Base-by-base conservation (phyloP, 495 filamentous ascomycete genomes). In the Talaromyces wortmannii region DNA sequence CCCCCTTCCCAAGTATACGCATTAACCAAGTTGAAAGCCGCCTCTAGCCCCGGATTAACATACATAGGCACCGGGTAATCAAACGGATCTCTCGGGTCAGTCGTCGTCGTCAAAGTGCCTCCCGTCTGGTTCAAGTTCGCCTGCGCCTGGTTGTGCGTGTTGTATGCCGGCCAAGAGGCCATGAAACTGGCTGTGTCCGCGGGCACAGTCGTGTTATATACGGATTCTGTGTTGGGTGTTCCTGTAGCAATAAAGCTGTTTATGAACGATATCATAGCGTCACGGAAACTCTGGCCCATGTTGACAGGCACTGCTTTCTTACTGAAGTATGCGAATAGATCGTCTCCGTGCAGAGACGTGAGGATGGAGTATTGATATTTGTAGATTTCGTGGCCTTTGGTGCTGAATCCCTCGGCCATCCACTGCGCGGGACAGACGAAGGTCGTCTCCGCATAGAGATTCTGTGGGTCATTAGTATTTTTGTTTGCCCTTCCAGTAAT, bases 361-460 rank as follows among this genome's bases (percentile, higher is more conserved):
- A 78, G 77, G 1, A 83, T 77, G n/a, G 76, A 82, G 63, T 81
- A 87, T 64, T 86, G 78, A 58, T 85, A 87, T 40, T 80, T 77
- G 68, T 73, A 87, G 17, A 71, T 68, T 15, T 67, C 57, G 23
- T 66, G 57, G 62, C 57, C 54, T 10, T 62, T 57, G 49, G 52
- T 31, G n/a, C 68, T 59, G 61, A 81, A 86, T 13, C 81, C 83
- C 31, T 79, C 74, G 7, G 80, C 82, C 36, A 87, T 69, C 83
- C 82, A 88, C 62, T 84, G 80, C 0, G 80, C 72, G 0, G 83
- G 81, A 57, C 83, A 88, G 58, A 73, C 69, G 52, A 87, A 86
- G 6, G 74, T 80, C 11, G 76, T 78, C 63, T 88, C 85, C 53
- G 78, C 79, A 51, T 78, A 81, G 52, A 87, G 69, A 62, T 83